These are phyloP conservation scores for Globisporangium irregulare DNA, from an alignment of 352 stramenopile species.

Conservation along the genomic window DNA sequence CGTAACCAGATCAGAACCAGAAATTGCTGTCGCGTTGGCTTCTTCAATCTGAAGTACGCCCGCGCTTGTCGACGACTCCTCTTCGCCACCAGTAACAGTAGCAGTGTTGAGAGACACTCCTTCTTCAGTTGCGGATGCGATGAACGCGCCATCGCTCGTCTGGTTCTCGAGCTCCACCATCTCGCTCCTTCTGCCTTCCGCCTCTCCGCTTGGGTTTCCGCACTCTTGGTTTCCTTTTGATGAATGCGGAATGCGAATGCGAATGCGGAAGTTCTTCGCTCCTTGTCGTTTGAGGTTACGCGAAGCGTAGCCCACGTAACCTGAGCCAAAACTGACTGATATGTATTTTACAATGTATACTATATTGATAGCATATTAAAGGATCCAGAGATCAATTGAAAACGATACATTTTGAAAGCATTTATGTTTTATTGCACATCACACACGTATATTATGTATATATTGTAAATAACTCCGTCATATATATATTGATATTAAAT, in stretches of 20 bases:
- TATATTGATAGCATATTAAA: too few species aligned
- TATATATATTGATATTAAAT: too few species aligned
- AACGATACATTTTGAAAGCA: too few species aligned
- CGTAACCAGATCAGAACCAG: not conserved
- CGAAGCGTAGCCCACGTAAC: not conserved
- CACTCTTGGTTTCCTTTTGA: not conserved
- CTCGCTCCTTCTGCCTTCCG: not conserved
- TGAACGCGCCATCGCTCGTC: not conserved
- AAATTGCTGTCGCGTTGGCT: not conserved
- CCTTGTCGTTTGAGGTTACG: not conserved
- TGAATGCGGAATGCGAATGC: not conserved
- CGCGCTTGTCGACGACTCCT: not conserved
- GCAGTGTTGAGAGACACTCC: not conserved
- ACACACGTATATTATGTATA: too few species aligned
- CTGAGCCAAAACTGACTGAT: not conserved
- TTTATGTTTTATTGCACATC: too few species aligned
- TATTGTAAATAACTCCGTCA: too few species aligned
- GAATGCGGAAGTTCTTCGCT: not conserved
- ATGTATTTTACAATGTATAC: too few species aligned
- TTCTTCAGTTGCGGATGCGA: not conserved
- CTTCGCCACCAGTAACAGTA: not conserved
- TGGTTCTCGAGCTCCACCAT: constrained; percentile 13
- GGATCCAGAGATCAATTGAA: too few species aligned
- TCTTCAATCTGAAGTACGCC: not conserved
- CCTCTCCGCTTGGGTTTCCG: not conserved